phyloP scores from a whole-genome alignment of 345 rosid species.

The Arabis hirsuta region DNA sequence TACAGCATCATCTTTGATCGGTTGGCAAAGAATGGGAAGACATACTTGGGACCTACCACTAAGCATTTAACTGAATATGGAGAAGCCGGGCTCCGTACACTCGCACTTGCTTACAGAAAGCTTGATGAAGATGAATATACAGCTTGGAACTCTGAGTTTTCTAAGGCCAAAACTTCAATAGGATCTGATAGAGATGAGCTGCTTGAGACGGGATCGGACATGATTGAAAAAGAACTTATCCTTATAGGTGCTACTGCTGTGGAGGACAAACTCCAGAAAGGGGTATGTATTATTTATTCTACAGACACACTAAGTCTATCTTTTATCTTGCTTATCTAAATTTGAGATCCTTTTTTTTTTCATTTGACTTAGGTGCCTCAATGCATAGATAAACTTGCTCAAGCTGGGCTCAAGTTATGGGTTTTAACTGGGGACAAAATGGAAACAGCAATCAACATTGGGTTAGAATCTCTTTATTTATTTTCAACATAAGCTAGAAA shows the following conservation, averaged over 20 bases:
- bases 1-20: conserved; percentile 90
- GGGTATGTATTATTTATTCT: conserved; percentile 55
- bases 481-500: conserved; percentile 22
- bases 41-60: conserved; percentile 62
- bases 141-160: conserved; percentile 82
- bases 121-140: conserved; percentile 75
- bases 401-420: conserved; percentile 98
- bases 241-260: conserved; percentile 98
- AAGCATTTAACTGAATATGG: conserved; percentile 92
- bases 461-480: conserved; percentile 58
- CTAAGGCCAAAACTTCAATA: conserved; percentile 80
- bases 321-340: conserved; percentile 27
- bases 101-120: conserved; percentile 78
- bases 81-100: conserved; percentile 89
- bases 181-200: conserved; percentile 77
- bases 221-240: conserved; percentile 84
- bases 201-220: conserved; percentile 79
- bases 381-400: conserved; percentile 97
- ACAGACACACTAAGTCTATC: conserved; percentile 10
- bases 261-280: conserved; percentile 95
- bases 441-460: conserved; percentile 99
- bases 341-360: conserved; percentile 23
- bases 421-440: conserved; percentile 98
- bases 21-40: conserved; percentile 78
- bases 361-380: conserved; percentile 74